phyloP scores from a whole-genome alignment of 208 protist genomes.

The Sergeia podlipaevii region DNA sequence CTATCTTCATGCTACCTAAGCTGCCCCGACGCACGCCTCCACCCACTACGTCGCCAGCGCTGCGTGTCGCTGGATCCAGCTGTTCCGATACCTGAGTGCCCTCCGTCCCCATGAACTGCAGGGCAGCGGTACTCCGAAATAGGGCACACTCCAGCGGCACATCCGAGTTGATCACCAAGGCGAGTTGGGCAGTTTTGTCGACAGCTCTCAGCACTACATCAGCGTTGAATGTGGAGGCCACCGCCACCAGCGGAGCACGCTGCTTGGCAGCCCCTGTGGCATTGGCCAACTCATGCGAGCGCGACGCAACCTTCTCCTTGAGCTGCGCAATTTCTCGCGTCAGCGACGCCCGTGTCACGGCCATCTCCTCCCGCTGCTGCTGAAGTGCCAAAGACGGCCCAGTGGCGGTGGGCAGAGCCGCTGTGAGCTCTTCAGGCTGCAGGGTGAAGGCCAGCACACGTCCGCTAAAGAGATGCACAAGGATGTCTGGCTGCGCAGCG shows the following conservation, averaged over 20 bases:
- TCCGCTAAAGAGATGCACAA: slow-evolving; percentile 83
- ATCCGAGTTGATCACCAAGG: slow-evolving; percentile 50
- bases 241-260: slow-evolving; percentile 26
- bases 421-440: slow-evolving; percentile 22
- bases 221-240: slow-evolving; percentile 64
- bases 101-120: slow-evolving; percentile 44
- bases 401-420: slow-evolving; percentile 11
- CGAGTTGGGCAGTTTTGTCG: slow-evolving; percentile 42
- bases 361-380: slow-evolving; percentile 11
- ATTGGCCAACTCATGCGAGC: slow-evolving; percentile 35
- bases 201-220: slow-evolving; percentile 45
- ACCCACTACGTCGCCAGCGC: too few relatives aligned
- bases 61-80: neutral
- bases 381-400: neutral
- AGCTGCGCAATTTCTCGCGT: slow-evolving; percentile 40
- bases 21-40: slow-evolving; percentile 3
- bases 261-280: slow-evolving; percentile 13
- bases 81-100: slow-evolving; percentile 26
- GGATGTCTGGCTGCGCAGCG: slow-evolving; percentile 33
- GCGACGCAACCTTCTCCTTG: slow-evolving; percentile 26
- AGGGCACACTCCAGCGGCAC: slow-evolving; percentile 48
- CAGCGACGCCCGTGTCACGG: slow-evolving; percentile 28
- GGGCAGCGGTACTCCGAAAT: slow-evolving; percentile 31
- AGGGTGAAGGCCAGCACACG: slow-evolving; percentile 59
- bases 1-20: neutral